Evolutionary conservation across 1,284 basidiomycete species (phyloP), one percentile per base, ranked within the genome.

Genomic region (Leccinum pachyderme): DNA sequence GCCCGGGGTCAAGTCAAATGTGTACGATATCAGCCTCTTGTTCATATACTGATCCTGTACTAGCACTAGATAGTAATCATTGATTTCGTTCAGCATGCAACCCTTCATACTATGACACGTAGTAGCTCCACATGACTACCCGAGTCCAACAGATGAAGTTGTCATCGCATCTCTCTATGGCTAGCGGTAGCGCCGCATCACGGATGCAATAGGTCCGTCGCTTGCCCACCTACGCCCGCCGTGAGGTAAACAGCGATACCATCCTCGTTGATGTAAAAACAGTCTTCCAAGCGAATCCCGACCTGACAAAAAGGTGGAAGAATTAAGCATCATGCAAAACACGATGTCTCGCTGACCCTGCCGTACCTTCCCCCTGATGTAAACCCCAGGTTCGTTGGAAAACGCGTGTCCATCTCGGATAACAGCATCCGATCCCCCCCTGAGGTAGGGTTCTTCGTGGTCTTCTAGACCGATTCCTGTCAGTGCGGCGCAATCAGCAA

Each of bases 301-400:
- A 87, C 75, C 83, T 86, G 57, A 53, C 55, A 43, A 39, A 39
- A 58, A 53, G 49, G 43, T 47, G 54, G 59, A 39, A 47, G 44
- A 47, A 35, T 52, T 47, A 15, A 27, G 12, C 41, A 33, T 50
- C 33, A 55, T 33, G n/a, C 32, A 39, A 4, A 31, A 55, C 51
- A 50, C 15, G 48, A 48, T 49, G 32, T 27, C 37, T 37, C 24
- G 32, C 18, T 28, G 12, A 13, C 28, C 22, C 49, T 37, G 63
- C 76, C 77, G 25, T 52, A 91, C 84, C 71, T 87, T 77, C 37
- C 81, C 84, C 59, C 87, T 81, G 51, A 93, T 87, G 70, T 94
- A 94, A 29, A 94, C 76, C 0, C 91, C 91, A 2, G 91, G 92
- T 69, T 95, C 91, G 62, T 93, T 78, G 7, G 88, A 91, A 72